Evolutionary conservation across 164 flowering plant genomes (phyloP).

Genomic region (Umbellularia californica): DNA sequence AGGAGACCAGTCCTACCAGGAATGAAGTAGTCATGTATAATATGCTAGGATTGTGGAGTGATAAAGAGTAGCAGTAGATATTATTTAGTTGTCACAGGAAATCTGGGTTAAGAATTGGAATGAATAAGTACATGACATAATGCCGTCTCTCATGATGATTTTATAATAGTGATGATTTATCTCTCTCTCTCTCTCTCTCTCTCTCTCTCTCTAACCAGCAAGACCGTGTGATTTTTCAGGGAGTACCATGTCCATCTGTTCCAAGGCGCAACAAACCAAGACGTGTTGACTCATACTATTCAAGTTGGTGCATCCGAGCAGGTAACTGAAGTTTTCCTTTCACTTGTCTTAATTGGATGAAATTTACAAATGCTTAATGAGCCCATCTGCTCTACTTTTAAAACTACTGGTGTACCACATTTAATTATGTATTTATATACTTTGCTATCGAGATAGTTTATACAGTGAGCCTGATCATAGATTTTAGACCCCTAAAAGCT

Average conservation of each 20-base stretch:
- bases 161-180: not conserved
- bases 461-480: too few species aligned
- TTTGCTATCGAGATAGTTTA: too few species aligned
- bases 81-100: not conserved
- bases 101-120: not conserved
- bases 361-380: too few species aligned
- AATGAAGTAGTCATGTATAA: too few species aligned
- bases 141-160: not conserved
- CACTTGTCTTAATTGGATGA: not conserved
- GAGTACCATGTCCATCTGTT: conserved; percentile 42
- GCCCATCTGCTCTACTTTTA: too few species aligned
- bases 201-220: not conserved
- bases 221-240: conserved; percentile 30
- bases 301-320: conserved; percentile 72
- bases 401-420: too few species aligned
- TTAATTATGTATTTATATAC: too few species aligned
- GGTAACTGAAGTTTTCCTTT: conserved; percentile 27
- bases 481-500: not conserved
- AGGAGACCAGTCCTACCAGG: too few species aligned
- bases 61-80: not conserved
- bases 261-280: conserved; percentile 57
- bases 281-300: conserved; percentile 71
- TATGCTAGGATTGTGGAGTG: not conserved
- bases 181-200: not conserved
- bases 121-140: not conserved